Conservation (phyloP, 306 rosid species). For the Arachis hypogaea region DNA sequence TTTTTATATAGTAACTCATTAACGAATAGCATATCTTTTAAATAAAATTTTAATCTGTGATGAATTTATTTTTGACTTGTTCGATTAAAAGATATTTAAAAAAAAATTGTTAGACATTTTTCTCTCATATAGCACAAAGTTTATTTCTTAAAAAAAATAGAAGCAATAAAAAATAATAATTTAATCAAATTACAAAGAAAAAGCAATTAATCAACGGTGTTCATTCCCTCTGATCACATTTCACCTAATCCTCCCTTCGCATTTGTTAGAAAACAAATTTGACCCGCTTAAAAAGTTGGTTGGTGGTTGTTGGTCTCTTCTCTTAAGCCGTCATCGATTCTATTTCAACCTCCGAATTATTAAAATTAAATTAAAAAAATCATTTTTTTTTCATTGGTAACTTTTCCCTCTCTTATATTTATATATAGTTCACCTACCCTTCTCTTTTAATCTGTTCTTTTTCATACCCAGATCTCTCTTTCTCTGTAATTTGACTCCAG, state of each 20-base stretch:
- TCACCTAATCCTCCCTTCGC: slow-evolving; percentile 8
- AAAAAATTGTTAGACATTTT: too few relatives aligned
- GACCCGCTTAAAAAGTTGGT: slow-evolving; percentile 17
- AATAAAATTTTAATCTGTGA: too few relatives aligned
- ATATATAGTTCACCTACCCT: neutral
- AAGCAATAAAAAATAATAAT: too few relatives aligned
- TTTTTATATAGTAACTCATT: too few relatives aligned
- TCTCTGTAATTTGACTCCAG: slow-evolving; percentile 19
- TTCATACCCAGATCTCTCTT: slow-evolving; percentile 40
- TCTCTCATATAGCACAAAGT: too few relatives aligned
- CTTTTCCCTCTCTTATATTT: slow-evolving; percentile 16
- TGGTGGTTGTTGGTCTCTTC: slow-evolving; percentile 18
- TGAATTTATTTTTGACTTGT: too few relatives aligned
- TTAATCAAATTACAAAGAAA: neutral
- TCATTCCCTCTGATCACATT: slow-evolving; percentile 12
- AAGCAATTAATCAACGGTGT: slow-evolving; percentile 5
- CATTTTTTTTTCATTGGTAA: slow-evolving; percentile 2
- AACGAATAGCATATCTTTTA: too few relatives aligned
- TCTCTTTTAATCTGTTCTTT: slow-evolving; percentile 16
- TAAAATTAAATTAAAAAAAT: neutral
- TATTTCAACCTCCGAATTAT: neutral
- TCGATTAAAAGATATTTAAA: too few relatives aligned
- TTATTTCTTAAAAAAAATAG: neutral
- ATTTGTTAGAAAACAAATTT: slow-evolving; percentile 4
- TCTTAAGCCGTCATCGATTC: slow-evolving; percentile 14